phyloP scores from a whole-genome alignment of 768 basidiomycete genomes.

The Coprinopsis strossmayeri region DNA sequence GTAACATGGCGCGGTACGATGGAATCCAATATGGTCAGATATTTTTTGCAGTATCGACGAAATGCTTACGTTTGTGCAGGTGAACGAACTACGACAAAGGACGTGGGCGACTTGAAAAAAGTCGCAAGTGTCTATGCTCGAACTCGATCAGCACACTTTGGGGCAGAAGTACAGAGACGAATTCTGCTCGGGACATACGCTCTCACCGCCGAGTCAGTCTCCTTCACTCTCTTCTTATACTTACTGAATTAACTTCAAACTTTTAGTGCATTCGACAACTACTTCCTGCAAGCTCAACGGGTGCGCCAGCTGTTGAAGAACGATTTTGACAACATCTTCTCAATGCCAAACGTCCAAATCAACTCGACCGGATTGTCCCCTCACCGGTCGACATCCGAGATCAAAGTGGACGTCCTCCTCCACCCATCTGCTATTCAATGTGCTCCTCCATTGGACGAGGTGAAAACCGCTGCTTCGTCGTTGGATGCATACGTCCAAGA shows the following conservation, averaged over 20 bases:
- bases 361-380: neutral
- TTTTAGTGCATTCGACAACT: constrained; percentile 90
- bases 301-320: constrained; percentile 63
- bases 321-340: constrained; percentile 73
- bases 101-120: constrained; percentile 36
- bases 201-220: constrained; percentile 78
- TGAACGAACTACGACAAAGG: constrained; percentile 37
- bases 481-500: constrained; percentile 81
- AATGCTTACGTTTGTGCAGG: constrained; percentile 28
- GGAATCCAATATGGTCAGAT: constrained; percentile 74
- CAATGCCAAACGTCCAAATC: constrained; percentile 44
- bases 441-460: constrained; percentile 52
- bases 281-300: constrained; percentile 88
- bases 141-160: constrained; percentile 69
- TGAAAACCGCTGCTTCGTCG: constrained; percentile 10
- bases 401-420: constrained; percentile 68
- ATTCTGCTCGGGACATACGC: constrained; percentile 89
- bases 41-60: neutral
- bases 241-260: constrained; percentile 1
- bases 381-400: neutral
- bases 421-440: constrained; percentile 87
- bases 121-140: constrained; percentile 56
- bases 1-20: constrained; percentile 86
- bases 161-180: constrained; percentile 78
- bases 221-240: neutral